Evolutionary conservation across 805 yeast species (phyloP).

Genomic region (Wickerhamiella sorbophila): DNA sequence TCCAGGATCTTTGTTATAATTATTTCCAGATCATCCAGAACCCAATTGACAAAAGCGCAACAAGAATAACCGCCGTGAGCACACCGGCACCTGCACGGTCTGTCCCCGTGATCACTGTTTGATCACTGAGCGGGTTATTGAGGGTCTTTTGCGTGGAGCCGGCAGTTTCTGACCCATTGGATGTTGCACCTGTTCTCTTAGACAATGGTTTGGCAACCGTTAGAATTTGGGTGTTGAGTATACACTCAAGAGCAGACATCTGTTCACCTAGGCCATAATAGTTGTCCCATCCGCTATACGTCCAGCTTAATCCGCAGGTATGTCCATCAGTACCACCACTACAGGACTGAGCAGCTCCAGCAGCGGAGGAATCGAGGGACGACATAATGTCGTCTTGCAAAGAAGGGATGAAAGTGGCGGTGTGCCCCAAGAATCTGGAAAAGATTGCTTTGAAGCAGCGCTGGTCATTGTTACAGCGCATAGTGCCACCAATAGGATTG

Average conservation of each 20-base stretch:
- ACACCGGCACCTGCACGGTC: slow-evolving; percentile 88
- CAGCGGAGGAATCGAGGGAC: slow-evolving; percentile 38
- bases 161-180: slow-evolving; percentile 52
- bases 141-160: slow-evolving; percentile 34
- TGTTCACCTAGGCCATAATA: slow-evolving; percentile 74
- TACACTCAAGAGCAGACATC: slow-evolving; percentile 57
- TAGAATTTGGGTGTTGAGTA: slow-evolving; percentile 33
- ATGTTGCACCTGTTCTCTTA: slow-evolving; percentile 50
- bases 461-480: slow-evolving; percentile 57
- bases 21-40: slow-evolving; percentile 49
- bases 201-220: slow-evolving; percentile 44
- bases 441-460: slow-evolving; percentile 61
- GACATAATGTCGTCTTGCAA: slow-evolving; percentile 34
- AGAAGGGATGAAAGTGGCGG: slow-evolving; percentile 46
- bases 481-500: slow-evolving; percentile 29
- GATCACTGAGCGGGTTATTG: slow-evolving; percentile 15
- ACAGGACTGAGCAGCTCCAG: slow-evolving; percentile 66
- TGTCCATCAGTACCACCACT: slow-evolving; percentile 68
- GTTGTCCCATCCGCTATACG: slow-evolving; percentile 44
- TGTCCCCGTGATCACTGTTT: slow-evolving; percentile 34
- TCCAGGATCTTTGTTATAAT: too few species aligned
- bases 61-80: slow-evolving; percentile 60
- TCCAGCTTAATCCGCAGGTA: slow-evolving; percentile 75
- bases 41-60: slow-evolving; percentile 46
- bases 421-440: slow-evolving; percentile 48